A percentile compares a stretch with the other conserved stretches of the same genome.
phyloP scores from a whole-genome alignment of 805 yeast species.

The Zygoascus flipseniorum region DNA sequence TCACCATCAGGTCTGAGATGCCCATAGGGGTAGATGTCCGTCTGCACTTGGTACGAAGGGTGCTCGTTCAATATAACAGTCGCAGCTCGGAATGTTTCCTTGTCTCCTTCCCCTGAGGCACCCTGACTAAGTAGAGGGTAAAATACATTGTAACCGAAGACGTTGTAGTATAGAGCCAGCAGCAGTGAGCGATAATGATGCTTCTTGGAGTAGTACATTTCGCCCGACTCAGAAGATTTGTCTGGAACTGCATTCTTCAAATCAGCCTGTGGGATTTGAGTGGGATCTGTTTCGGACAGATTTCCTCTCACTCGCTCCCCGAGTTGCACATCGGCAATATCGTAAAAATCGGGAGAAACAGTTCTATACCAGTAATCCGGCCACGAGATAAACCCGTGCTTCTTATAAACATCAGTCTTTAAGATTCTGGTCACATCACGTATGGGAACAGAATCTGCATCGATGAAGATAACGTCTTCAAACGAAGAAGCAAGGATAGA shows the following conservation, averaged over 20 bases:
- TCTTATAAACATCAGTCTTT: conserved; percentile 44
- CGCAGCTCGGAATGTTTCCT: conserved; percentile 68
- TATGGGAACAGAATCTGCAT: conserved; percentile 69
- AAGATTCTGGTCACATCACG: conserved; percentile 56
- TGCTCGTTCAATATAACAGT: conserved; percentile 50
- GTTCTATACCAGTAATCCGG: conserved; percentile 88
- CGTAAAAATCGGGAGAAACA: conserved; percentile 64
- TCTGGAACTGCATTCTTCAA: conserved; percentile 62
- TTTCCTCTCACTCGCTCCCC: conserved; percentile 32
- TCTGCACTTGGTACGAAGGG: conserved; percentile 5
- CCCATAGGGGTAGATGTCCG: conserved; percentile 25
- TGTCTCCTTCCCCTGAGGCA: conserved; percentile 72
- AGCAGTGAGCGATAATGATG: conserved; percentile 50
- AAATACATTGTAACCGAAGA: conserved; percentile 52
- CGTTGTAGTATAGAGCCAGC: conserved; percentile 56
- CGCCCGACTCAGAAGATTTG: conserved; percentile 64
- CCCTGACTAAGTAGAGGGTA: conserved; percentile 56
- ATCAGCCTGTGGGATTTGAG: conserved; percentile 44
- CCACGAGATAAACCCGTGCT: conserved; percentile 54
- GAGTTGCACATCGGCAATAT: conserved; percentile 51
- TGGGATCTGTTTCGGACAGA: conserved; percentile 32
- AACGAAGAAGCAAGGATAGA: conserved; percentile 67
- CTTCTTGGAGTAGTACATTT: conserved; percentile 48
- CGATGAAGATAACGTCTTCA: conserved; percentile 61
- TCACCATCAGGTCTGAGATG: conserved; percentile 21